Conservation (phyloP, 2,329 filamentous ascomycete genomes). For the Hymenotorrendiella dingleyae region DNA sequence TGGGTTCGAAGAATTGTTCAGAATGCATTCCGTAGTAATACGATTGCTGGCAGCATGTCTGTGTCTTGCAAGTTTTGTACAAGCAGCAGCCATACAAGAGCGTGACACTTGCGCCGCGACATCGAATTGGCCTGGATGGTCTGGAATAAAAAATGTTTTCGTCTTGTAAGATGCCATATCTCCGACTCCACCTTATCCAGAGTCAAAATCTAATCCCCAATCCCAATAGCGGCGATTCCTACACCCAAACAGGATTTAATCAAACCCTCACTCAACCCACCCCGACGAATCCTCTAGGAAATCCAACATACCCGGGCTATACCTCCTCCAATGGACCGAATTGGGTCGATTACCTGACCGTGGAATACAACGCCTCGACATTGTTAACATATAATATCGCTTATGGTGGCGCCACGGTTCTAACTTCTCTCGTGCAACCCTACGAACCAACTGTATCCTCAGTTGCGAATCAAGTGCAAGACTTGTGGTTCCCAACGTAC, state of each 20-base stretch:
- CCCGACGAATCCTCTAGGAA: constrained; percentile 34
- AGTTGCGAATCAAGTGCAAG: constrained; percentile 34
- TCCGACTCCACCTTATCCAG: neutral
- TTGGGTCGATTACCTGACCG: constrained; percentile 47
- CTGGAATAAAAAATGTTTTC: constrained; percentile 36
- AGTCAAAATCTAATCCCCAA: neutral
- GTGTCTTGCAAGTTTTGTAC: neutral
- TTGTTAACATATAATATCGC: constrained; percentile 47
- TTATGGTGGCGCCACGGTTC: constrained; percentile 39
- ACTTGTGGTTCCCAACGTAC: constrained; percentile 38
- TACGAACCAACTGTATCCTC: constrained; percentile 33
- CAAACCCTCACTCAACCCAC: constrained; percentile 30
- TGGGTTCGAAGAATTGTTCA: no score
- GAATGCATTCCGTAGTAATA: neutral
- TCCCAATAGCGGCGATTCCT: constrained; percentile 35
- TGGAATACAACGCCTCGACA: constrained; percentile 37
- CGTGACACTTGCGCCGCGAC: constrained; percentile 20
- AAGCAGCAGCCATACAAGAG: neutral
- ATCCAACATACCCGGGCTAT: constrained; percentile 35
- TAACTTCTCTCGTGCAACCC: constrained; percentile 33
- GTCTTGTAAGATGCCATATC: constrained; percentile 33
- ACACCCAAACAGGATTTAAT: constrained; percentile 35
- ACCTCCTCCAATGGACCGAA: constrained; percentile 44
- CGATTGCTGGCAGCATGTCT: neutral
- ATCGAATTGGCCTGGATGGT: constrained; percentile 32